Evolutionary conservation across 352 stramenopile species (phyloP).

Genomic region (Aphanomyces invadans): DNA sequence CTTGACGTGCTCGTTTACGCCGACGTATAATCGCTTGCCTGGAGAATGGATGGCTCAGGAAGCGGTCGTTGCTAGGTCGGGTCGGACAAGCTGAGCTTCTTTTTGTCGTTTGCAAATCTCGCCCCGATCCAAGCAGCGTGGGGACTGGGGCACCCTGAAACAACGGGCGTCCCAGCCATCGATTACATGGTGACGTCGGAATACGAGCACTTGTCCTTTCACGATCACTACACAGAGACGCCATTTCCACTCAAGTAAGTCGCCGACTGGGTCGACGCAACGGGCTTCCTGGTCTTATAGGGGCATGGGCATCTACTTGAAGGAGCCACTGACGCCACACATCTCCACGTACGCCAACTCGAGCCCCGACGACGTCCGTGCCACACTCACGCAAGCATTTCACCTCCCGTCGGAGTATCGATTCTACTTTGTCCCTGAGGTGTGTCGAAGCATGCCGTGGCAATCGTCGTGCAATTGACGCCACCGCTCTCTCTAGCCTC

Average conservation of each 20-base stretch:
- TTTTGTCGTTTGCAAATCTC: constrained; percentile 56
- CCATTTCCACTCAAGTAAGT: constrained; percentile 55
- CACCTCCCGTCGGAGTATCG: constrained; percentile 30
- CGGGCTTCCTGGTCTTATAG: constrained; percentile 24
- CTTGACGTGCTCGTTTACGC: constrained; percentile 59
- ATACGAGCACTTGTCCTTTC: constrained; percentile 41
- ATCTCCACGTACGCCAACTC: background rate
- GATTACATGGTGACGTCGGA: constrained; percentile 66
- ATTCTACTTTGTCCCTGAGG: background rate
- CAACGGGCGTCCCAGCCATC: constrained; percentile 50
- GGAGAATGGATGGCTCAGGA: background rate
- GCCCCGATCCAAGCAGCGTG: constrained; percentile 61
- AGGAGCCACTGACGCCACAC: constrained; percentile 34
- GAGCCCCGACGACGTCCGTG: constrained; percentile 22
- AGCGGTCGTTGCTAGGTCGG: constrained; percentile 47
- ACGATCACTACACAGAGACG: constrained; percentile 50
- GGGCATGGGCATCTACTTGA: constrained; percentile 60
- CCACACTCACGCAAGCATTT: constrained; percentile 38
- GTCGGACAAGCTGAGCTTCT: constrained; percentile 72
- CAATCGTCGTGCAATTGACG: background rate
- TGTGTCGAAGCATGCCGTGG: background rate
- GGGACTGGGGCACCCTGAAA: constrained; percentile 64
- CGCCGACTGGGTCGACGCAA: background rate
- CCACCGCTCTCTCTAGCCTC: constrained; percentile 42
- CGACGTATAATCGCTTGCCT: background rate